Conservation (phyloP, 257 asterid species). For the Thymus mandschuricus region DNA sequence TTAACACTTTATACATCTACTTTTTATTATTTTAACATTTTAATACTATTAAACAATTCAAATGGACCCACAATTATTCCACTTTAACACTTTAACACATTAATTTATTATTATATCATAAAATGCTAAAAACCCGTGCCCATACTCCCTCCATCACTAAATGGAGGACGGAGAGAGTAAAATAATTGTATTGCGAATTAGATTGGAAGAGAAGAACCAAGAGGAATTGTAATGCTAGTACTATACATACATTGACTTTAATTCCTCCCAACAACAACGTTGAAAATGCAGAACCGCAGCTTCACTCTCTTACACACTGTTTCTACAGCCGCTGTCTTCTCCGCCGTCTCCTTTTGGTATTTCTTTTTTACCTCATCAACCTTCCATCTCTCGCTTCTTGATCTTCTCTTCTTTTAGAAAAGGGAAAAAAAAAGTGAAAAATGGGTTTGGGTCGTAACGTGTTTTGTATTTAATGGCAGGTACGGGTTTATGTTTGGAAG, state of each 20-base stretch:
- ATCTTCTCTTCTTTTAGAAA: not conserved
- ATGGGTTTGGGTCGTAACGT: not conserved
- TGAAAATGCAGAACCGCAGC: conserved; percentile 65
- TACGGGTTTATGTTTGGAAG: conserved; percentile 93
- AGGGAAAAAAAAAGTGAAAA: not conserved
- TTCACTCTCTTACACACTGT: conserved; percentile 78
- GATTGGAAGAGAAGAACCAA: too few relatives aligned
- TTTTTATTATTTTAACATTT: too few relatives aligned
- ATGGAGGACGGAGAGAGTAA: too few relatives aligned
- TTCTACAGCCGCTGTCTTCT: conserved; percentile 80
- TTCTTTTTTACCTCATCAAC: not conserved
- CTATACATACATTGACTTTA: not conserved
- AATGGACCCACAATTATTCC: too few relatives aligned
- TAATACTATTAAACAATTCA: too few relatives aligned
- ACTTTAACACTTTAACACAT: too few relatives aligned
- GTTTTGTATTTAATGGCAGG: conserved; percentile 44
- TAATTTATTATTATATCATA: too few relatives aligned
- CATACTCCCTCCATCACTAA: too few relatives aligned
- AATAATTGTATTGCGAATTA: too few relatives aligned
- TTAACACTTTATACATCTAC: too few relatives aligned
- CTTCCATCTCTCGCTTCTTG: not conserved
- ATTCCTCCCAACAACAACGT: not conserved
- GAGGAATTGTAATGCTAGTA: too few relatives aligned
- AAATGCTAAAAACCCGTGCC: too few relatives aligned
- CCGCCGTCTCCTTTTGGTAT: conserved; percentile 86